Percentiles rank a stretch among this genome's conserved stretches.
Evolutionary conservation across 148 eudicot genomes (phyloP).

Genomic region (Camellia sinensis): DNA sequence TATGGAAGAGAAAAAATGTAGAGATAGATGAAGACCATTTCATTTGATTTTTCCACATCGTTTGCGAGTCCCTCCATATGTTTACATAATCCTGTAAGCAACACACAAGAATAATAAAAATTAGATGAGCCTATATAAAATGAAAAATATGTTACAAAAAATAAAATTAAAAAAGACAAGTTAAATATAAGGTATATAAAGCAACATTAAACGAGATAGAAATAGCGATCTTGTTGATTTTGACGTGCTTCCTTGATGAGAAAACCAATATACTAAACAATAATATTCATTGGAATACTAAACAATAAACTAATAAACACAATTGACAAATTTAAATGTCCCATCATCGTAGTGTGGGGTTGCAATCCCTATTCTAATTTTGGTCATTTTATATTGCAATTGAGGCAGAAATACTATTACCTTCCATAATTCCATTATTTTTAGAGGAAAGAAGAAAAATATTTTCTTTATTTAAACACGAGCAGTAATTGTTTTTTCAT

Average conservation of each 20-base stretch:
- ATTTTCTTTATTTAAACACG: not conserved
- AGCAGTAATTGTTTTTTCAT: no score
- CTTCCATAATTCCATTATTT: no score
- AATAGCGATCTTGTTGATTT: not conserved
- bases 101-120: not conserved
- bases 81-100: slow-evolving; percentile 64
- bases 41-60: slow-evolving; percentile 86
- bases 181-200: not conserved
- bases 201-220: not conserved
- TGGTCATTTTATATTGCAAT: not conserved
- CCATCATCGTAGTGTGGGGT: not conserved
- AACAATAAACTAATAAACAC: not conserved
- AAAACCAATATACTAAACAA: not conserved
- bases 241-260: not conserved
- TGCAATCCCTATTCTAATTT: not conserved
- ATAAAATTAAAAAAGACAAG: not conserved
- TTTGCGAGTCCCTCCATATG: slow-evolving; percentile 71
- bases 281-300: not conserved
- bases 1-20: slow-evolving; percentile 3
- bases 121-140: not conserved
- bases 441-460: not conserved
- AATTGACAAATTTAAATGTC: not conserved
- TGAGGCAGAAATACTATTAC: not conserved
- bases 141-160: not conserved
- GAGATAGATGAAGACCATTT: slow-evolving; percentile 47